Base-by-base conservation (phyloP, 768 basidiomycete species). In the Rhizopogon vulgaris region DNA sequence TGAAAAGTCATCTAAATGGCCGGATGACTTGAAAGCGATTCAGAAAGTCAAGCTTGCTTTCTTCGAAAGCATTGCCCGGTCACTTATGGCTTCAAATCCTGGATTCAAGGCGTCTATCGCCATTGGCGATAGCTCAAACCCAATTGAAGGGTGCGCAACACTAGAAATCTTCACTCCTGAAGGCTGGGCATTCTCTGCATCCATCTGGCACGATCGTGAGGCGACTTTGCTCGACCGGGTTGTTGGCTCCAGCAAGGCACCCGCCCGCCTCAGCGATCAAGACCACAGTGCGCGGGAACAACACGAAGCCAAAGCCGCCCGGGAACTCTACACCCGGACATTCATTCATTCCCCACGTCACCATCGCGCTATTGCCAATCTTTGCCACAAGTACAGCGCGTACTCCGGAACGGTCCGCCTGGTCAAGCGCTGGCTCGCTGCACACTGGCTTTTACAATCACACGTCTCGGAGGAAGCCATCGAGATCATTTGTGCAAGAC, bases 41-140 rank as follows among this genome's bases (percentile, higher is more conserved):
- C 95, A 96, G 66, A 91, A 91, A 56, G 85, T 93, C 68, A 98
- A 98, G 66, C 73, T 95, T 1, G 95, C 94, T 0, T 87, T 98
- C 64, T 82, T 97, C 55, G 90, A 93, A 62, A 80, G 82, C 38
- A 75, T 97, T 6, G 91, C 87, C 1, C 71, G 74, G 17, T 74
- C 76, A 1, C 73, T 96, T 42, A 81, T 83, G 78, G 64, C 68
- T 9, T 61, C 73, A 1, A 69, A 78, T 1, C 52, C 73, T 0
- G 82, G 82, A 7, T 66, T 85, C 3, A 75, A 64, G 15, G 86
- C 84, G 0, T 60, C 62, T 5, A 82, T 93, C 17, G 82, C 83
- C 2, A 69, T 85, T 22, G 78, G 80, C 22, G 75, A 77, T 48
- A 74, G 77, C 3, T 61, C 69, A 1, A 68, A 69, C 3, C 79